These are phyloP conservation scores for Cladobotryum mycophilum DNA, from an alignment of 2,329 filamentous ascomycete species.

Conservation along the genomic window DNA sequence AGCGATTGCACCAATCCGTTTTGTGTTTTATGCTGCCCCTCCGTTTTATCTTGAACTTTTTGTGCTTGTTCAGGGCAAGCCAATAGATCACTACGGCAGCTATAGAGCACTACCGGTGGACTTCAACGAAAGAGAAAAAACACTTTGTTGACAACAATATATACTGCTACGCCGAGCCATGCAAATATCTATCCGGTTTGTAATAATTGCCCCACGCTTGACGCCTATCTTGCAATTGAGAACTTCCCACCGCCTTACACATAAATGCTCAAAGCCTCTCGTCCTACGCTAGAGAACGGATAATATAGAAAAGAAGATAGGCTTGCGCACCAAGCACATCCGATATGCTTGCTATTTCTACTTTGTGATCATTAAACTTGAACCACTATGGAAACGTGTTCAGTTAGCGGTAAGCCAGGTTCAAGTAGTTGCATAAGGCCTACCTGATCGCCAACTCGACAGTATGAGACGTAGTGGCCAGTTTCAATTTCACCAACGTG, in stretches of 20 bases:
- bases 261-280: not conserved
- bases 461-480: conserved; percentile 89
- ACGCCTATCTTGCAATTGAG: not conserved
- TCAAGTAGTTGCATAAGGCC: conserved; percentile 1
- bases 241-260: not conserved
- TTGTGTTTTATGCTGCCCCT: not conserved
- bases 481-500: conserved; percentile 91
- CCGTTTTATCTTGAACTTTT: not conserved
- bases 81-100: too few relatives aligned
- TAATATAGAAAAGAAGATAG: conserved; percentile 84
- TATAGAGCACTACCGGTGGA: too few relatives aligned
- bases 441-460: conserved; percentile 66
- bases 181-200: not conserved
- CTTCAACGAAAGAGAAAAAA: too few relatives aligned
- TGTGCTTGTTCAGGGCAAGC: too few relatives aligned
- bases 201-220: not conserved
- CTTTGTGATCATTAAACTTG: conserved; percentile 90
- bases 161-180: not conserved
- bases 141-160: not conserved
- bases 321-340: conserved; percentile 83
- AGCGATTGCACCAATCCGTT: not conserved
- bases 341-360: conserved; percentile 73
- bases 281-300: conserved; percentile 46
- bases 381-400: conserved; percentile 62
- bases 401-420: conserved; percentile 4